A percentile compares a stretch with the other conserved stretches of the same genome.
Evolutionary conservation across 2,329 filamentous ascomycete genomes (phyloP).

Genomic region (Elsinoe fawcettii): DNA sequence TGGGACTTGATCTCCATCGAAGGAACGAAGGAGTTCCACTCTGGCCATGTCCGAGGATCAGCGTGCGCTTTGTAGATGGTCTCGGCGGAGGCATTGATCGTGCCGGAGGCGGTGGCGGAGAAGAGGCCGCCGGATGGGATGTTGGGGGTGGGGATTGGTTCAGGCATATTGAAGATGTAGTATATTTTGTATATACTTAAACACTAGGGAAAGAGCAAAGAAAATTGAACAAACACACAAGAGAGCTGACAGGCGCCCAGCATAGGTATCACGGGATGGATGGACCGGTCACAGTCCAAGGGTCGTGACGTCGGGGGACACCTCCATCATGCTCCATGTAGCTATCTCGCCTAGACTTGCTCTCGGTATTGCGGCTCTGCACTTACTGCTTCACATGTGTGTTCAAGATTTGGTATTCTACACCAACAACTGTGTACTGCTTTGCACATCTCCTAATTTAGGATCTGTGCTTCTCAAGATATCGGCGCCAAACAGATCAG

Average conservation of each 20-base stretch:
- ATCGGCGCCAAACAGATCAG: too few relatives aligned
- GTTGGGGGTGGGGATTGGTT: constrained; percentile 24
- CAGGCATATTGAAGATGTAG: not conserved
- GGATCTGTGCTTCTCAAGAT: too few relatives aligned
- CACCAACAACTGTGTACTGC: too few relatives aligned
- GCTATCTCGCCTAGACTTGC: constrained; percentile 3
- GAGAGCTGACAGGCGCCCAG: not conserved
- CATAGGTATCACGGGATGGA: too few relatives aligned
- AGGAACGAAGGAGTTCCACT: constrained; percentile 43
- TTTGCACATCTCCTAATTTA: too few relatives aligned
- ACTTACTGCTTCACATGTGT: not conserved
- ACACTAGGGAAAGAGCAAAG: not conserved
- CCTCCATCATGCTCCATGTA: not conserved
- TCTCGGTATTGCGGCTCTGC: not conserved
- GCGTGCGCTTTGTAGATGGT: constrained; percentile 39
- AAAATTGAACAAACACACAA: not conserved
- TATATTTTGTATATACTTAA: not conserved
- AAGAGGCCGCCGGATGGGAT: constrained; percentile 29
- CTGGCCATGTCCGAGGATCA: constrained; percentile 39
- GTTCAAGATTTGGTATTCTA: not conserved
- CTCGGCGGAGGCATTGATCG: constrained; percentile 35
- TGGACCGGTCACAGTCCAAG: not conserved
- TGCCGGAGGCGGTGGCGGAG: constrained; percentile 27
- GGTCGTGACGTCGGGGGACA: not conserved
- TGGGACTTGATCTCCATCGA: constrained; percentile 40